Base-by-base conservation (phyloP, 495 filamentous ascomycete species). In the Chaetomium fimeti region DNA sequence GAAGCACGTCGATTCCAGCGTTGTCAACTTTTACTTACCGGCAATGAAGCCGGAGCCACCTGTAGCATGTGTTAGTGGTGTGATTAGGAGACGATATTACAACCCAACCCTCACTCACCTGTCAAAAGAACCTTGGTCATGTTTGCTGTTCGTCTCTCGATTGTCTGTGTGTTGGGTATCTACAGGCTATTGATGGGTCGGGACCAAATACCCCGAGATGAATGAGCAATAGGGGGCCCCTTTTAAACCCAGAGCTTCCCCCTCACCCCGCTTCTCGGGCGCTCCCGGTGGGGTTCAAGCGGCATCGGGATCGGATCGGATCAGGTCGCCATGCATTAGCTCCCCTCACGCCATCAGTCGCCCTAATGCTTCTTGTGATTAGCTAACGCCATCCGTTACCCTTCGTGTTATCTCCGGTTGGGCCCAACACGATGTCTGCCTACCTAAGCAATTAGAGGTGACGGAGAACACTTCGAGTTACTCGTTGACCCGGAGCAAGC, bases 121-220 rank as follows among this genome's bases (percentile, higher is more conserved):
- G 85, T 87, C 61, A 87, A 77, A 16, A 87, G 74, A 69, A 87
- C 79, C 64, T 84, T 83, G 60, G 83, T 82, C 83, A 87, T 87
- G 61, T 69, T 78, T 42, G 27, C 24, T 45, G 12, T 20, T 25
- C 49, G 12, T 28, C 9, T 47, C 12, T 48, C 2, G 32, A 20
- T 12, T 49, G n/a, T 22, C 45, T 11, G 4, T 5, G 7, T 22
- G 1, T 49, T n/a, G n/a, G n/a, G n/a, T n/a, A n/a, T n/a, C n/a
- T 49, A n/a, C 16, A n/a, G n/a, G n/a, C 40, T 49, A 24, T 24
- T 1, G 45, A n/a, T 55, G 27, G 5, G 28, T 27, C 11, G 25
- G 49, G 13, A 28, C 5, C 9, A 52, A 28, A 12, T 52, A 28
- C 3, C 27, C 25, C 22, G n/a, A 57, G 42, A 27, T 2, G 18